phyloP scores from a whole-genome alignment of 2,329 filamentous ascomycete genomes.

The Fusarium chaquense region DNA sequence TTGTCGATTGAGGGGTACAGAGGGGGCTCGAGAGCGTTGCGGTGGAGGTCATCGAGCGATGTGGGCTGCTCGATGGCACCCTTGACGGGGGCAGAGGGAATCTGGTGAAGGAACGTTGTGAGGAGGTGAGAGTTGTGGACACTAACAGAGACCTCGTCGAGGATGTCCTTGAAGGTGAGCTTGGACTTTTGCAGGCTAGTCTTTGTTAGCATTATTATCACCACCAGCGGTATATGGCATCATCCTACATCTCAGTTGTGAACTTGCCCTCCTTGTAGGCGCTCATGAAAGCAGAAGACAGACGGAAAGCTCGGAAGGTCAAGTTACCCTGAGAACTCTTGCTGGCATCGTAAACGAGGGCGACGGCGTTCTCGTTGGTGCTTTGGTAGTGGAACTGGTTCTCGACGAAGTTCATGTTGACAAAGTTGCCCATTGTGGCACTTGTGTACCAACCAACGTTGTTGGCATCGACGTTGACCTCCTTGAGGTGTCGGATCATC shows the following conservation, averaged over 20 bases:
- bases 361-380: conserved; percentile 89
- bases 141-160: conserved; percentile 87
- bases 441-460: conserved; percentile 99
- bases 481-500: conserved; percentile 96
- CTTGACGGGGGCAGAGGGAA: conserved; percentile 73
- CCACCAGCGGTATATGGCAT: neutral
- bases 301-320: conserved; percentile 89
- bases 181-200: conserved; percentile 91
- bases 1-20: conserved; percentile 90
- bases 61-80: conserved; percentile 79
- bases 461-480: conserved; percentile 98
- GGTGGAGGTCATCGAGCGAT: conserved; percentile 81
- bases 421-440: conserved; percentile 98
- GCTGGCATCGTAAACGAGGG: conserved; percentile 94
- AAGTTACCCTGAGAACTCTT: conserved; percentile 92
- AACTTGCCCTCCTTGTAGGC: conserved; percentile 98
- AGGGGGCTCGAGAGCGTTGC: conserved; percentile 71
- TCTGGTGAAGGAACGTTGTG: conserved; percentile 93
- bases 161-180: conserved; percentile 91
- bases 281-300: conserved; percentile 87
- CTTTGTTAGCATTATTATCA: conserved; percentile 26
- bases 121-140: conserved; percentile 98
- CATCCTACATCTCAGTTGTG: conserved; percentile 87
- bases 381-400: conserved; percentile 99
- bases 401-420: conserved; percentile 95